Evolutionary conservation across 2,329 filamentous ascomycete genomes (phyloP), one percentile per base, ranked within the genome.

Genomic region (Fusarium sambucinum): DNA sequence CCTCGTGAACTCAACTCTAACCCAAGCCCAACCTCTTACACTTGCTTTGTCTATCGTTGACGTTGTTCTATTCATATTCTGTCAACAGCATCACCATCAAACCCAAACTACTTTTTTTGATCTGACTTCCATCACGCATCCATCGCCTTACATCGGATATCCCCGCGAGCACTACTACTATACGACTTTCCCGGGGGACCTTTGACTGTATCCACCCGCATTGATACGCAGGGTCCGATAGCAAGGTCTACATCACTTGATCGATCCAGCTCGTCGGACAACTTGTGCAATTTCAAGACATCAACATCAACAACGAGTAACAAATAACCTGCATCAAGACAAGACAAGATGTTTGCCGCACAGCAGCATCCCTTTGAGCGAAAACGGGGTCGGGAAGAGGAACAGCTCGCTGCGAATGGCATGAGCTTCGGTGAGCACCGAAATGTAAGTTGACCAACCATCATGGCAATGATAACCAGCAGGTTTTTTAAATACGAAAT

Each of bases 401-500:
- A 81, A n/a, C 79, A 81, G 21, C 59, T 79, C n/a, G 73, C 71
- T 46, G 77, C 74, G 27, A 75, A 76, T 38, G 77, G 76, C 42
- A 78, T 73, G 55, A 83, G 83, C 69, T 85, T 85, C 62, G 80
- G 78, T 6, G 83, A 85, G 74, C 84, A 86, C 70, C 80, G 84
- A 73, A 84, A 81, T 70, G 84, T 86, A 77, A 73, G 83, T 68
- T 35, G 32, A 17, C 37, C 45, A n/a, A 19, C 35, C 42, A n/a
- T 17, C 45, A 57, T 32, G 40, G 27, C 17, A 30, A 50, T 32
- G 44, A 30, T n/a, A 30, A 23, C 53, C 6, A 21, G n/a, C 37
- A 25, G 51, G 13, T 14, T 33, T 33, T n/a, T 16, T 27, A 19
- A 63, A 35, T 46, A 37, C 47, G 27, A 14, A 27, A 29, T 53